Evolutionary conservation across 805 yeast species (phyloP), one percentile per base, ranked within the genome.

Genomic region (Candida wancherniae): DNA sequence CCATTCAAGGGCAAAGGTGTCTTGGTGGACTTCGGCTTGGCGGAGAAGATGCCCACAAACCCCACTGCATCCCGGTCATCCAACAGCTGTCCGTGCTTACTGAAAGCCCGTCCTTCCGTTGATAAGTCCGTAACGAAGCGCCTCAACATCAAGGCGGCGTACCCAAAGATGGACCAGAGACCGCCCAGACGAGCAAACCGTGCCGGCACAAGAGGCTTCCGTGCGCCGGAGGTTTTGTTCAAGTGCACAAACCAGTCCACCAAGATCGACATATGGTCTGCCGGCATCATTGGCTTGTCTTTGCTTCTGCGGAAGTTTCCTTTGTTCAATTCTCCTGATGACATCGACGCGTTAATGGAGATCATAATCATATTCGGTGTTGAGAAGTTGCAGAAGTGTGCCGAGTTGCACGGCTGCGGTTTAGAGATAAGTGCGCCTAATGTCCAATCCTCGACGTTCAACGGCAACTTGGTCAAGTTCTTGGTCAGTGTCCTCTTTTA

Each of bases 141-240:
- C 3, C 44, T 50, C 28, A 51, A 53, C 28, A 43, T 66, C 20
- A 60, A 67, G 44, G 68, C 69, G 2, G 57, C 96, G 2, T 86
- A 84, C 50, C 82, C 87, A 7, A 86, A 85, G 51, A 84, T 84
- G 47, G 98, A 92, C 60, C 75, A 75, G 29, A 69, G 97, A 46
- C 83, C 94, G 0, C 84, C 92, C 2, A 71, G 95, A 48, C 71
- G 98, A 35, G 97, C 97, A 0, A 92, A 92, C 50, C 77, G 98
- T 47, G 98, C 98, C 11, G 97, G 97, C 6, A 87, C 97, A 1
- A 69, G 97, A 46, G 97, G 97, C 0, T 87, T 87, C 51, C 69
- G 97, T 45, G 95, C 97, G 0, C 96, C 96, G 0, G 97, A 87
- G 53, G 96, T 87, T 4, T 61, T 88, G 33, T 71, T 86, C 58